Evolutionary conservation across 1,139 yeast species (phyloP).

Genomic region (Meyerozyma carpophila): DNA sequence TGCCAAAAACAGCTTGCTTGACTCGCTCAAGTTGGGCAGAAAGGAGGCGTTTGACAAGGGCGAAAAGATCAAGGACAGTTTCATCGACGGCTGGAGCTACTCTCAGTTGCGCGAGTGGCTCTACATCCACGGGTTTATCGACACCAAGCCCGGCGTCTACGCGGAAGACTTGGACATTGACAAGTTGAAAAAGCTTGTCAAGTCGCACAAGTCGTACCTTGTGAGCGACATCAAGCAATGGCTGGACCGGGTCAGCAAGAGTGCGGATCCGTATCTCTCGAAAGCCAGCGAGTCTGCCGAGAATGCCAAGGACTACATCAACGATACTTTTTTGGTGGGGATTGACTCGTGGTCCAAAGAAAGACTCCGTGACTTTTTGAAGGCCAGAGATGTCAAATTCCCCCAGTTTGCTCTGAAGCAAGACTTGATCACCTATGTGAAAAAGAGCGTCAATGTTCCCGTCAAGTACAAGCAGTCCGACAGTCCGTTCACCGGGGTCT

Average conservation of each 20-base stretch:
- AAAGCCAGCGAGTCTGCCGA: constrained; percentile 20
- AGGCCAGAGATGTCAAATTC: constrained; percentile 44
- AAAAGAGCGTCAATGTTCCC: constrained; percentile 38
- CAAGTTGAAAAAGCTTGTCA: constrained; percentile 15
- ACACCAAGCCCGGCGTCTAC: constrained; percentile 19
- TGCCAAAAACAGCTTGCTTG: constrained; percentile 32
- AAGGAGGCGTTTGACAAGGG: constrained; percentile 32
- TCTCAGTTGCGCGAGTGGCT: constrained; percentile 30
- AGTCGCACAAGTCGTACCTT: constrained; percentile 23
- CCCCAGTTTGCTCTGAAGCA: constrained; percentile 42
- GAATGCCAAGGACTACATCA: constrained; percentile 26
- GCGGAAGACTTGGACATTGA: constrained; percentile 14
- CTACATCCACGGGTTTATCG: constrained; percentile 19
- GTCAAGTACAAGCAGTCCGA: constrained; percentile 19
- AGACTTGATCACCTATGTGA: constrained; percentile 44
- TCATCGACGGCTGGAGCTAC: constrained; percentile 36
- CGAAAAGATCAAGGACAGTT: constrained; percentile 37
- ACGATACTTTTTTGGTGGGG: constrained; percentile 42
- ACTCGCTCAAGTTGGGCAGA: constrained; percentile 29
- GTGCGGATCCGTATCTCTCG: constrained; percentile 17
- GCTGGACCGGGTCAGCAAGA: constrained; percentile 20
- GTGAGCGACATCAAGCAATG: constrained; percentile 41
- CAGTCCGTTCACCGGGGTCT: constrained; percentile 13
- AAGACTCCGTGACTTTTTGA: constrained; percentile 46
- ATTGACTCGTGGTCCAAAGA: constrained; percentile 45